phyloP scores from a whole-genome alignment of 805 yeast species.

The Saccharomycopsis sp. region DNA sequence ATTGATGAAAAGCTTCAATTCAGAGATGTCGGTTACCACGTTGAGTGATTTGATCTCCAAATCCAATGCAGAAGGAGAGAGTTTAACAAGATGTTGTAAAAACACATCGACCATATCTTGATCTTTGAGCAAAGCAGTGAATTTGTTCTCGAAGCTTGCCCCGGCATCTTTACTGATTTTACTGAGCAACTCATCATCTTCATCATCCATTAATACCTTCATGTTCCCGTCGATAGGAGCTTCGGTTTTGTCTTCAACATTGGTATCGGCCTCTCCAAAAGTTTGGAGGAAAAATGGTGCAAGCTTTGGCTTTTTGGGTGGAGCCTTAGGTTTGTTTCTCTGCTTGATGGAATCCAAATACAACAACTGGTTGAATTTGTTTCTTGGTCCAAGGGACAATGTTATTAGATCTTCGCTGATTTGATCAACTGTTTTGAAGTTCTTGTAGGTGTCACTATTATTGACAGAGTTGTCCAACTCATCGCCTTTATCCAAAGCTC shows the following conservation, averaged over 20 bases:
- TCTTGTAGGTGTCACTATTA: slow-evolving; percentile 23
- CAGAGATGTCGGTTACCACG: slow-evolving; percentile 41
- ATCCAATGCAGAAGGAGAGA: slow-evolving; percentile 76
- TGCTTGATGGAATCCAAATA: slow-evolving; percentile 78
- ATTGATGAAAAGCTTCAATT: slow-evolving; percentile 56
- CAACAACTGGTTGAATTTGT: slow-evolving; percentile 68
- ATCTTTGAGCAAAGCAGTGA: slow-evolving; percentile 58
- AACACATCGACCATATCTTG: slow-evolving; percentile 40
- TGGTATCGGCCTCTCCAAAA: slow-evolving; percentile 37
- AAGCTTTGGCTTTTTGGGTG: slow-evolving; percentile 76
- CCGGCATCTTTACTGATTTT: slow-evolving; percentile 16
- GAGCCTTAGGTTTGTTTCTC: slow-evolving; percentile 85
- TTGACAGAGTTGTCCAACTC: slow-evolving; percentile 30
- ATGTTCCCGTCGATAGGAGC: slow-evolving; percentile 8
- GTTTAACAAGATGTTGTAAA: slow-evolving; percentile 44
- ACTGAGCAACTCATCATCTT: slow-evolving; percentile 23
- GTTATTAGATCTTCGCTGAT: slow-evolving; percentile 60
- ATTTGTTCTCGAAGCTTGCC: slow-evolving; percentile 62
- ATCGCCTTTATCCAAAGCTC: slow-evolving; percentile 53
- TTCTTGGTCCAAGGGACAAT: slow-evolving; percentile 68
- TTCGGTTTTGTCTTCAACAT: slow-evolving; percentile 21
- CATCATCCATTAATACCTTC: slow-evolving; percentile 4
- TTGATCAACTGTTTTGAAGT: slow-evolving; percentile 53
- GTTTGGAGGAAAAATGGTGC: slow-evolving; percentile 76
- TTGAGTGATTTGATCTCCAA: slow-evolving; percentile 79